Evolutionary conservation across 1,139 yeast species (phyloP).

Genomic region (Taiozyma sp.): DNA sequence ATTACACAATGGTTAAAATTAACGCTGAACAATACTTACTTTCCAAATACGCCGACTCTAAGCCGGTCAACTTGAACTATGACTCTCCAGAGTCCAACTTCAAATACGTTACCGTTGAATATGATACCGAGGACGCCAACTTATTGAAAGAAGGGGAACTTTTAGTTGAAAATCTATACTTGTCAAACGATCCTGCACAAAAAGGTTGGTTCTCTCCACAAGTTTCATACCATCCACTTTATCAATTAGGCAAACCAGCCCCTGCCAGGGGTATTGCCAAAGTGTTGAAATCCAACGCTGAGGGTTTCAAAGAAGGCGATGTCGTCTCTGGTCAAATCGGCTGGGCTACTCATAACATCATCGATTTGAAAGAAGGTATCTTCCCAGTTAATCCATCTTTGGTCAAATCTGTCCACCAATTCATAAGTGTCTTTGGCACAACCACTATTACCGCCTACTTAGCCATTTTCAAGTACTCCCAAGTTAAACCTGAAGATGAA

Average conservation of each 20-base stretch:
- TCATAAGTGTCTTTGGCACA: slow-evolving; percentile 46
- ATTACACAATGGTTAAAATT: slow-evolving; percentile 17
- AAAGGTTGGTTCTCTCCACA: slow-evolving; percentile 52
- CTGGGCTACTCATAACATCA: slow-evolving; percentile 40
- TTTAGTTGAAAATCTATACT: slow-evolving; percentile 40
- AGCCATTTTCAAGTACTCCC: slow-evolving; percentile 44
- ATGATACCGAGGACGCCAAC: slow-evolving; percentile 22
- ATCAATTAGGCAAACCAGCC: slow-evolving; percentile 43
- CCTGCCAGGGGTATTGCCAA: slow-evolving; percentile 47
- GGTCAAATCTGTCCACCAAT: slow-evolving; percentile 35
- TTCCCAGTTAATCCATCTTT: slow-evolving; percentile 27
- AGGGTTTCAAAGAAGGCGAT: slow-evolving; percentile 40
- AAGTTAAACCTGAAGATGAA: slow-evolving; percentile 30
- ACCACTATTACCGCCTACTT: slow-evolving; percentile 63
- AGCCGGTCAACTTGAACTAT: slow-evolving; percentile 28
- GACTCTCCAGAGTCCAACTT: slow-evolving; percentile 33
- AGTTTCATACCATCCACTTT: slow-evolving; percentile 44
- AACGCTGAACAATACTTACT: slow-evolving; percentile 29
- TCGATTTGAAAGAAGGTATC: slow-evolving; percentile 13
- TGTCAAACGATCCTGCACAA: slow-evolving; percentile 69
- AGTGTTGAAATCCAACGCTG: slow-evolving; percentile 40
- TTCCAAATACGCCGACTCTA: slow-evolving; percentile 22
- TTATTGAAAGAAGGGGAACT: slow-evolving; percentile 39
- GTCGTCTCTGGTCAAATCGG: slow-evolving; percentile 31
- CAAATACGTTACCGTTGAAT: slow-evolving; percentile 25